Evolutionary conservation across 2,329 filamentous ascomycete genomes (phyloP).

Genomic region (Neocatenulostroma microsporum): DNA sequence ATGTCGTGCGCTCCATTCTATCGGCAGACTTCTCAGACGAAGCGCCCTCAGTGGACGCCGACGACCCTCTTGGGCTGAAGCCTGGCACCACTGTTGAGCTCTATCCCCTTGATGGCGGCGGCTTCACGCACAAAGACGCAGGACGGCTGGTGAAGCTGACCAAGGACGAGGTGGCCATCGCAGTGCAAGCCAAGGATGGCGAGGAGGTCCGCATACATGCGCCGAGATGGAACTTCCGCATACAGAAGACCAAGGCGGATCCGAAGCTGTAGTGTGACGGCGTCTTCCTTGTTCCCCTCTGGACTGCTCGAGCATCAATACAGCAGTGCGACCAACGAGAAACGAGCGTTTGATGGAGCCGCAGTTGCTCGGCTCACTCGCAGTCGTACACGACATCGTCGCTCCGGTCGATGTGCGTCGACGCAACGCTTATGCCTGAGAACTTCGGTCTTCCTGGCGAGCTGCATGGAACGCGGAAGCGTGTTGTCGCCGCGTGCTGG

Average conservation of each 20-base stretch:
- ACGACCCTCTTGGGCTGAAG: slow-evolving; percentile 48
- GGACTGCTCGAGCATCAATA: too few relatives aligned
- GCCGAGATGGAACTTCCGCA: slow-evolving; percentile 52
- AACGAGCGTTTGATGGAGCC: too few relatives aligned
- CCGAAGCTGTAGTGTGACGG: slow-evolving; percentile 26
- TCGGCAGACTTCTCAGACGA: slow-evolving; percentile 41
- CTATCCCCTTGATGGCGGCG: slow-evolving; percentile 54
- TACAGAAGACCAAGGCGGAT: slow-evolving; percentile 28
- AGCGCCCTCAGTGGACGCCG: slow-evolving; percentile 38
- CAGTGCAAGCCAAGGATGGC: slow-evolving; percentile 38
- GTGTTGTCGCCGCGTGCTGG: too few relatives aligned
- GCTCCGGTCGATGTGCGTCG: too few relatives aligned
- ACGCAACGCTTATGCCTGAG: too few relatives aligned
- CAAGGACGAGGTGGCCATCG: slow-evolving; percentile 51
- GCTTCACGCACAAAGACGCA: slow-evolving; percentile 49
- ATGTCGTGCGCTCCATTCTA: slow-evolving; percentile 41
- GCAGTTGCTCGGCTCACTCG: too few relatives aligned
- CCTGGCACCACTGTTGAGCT: slow-evolving; percentile 50
- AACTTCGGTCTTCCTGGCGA: too few relatives aligned
- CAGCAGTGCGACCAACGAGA: too few relatives aligned
- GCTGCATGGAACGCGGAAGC: too few relatives aligned
- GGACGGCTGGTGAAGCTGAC: slow-evolving; percentile 50
- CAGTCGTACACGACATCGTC: too few relatives aligned
- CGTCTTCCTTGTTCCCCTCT: too few relatives aligned
- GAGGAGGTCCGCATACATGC: slow-evolving; percentile 50